These are phyloP conservation scores for Mortierella hygrophila DNA, from an alignment of 192 early-diverging fungal species.

Conservation along the genomic window DNA sequence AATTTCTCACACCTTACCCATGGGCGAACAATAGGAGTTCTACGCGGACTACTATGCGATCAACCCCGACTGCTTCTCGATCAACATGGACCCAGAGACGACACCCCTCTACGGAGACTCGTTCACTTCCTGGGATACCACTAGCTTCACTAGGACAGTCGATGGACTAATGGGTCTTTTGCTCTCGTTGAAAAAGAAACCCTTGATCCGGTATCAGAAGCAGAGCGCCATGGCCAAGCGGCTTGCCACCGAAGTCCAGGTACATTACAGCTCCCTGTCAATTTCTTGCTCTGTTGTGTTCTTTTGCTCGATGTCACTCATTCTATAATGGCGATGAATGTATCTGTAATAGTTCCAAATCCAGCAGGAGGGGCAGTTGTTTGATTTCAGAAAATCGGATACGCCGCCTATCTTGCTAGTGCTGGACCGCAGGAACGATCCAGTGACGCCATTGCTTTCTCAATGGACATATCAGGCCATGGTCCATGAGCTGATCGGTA, in stretches of 20 bases:
- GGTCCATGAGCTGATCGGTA: conserved; percentile 96
- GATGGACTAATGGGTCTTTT: conserved; percentile 85
- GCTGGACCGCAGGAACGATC: conserved; percentile 95
- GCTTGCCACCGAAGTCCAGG: conserved; percentile 84
- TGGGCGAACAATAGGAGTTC: conserved; percentile 73
- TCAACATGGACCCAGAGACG: conserved; percentile 73
- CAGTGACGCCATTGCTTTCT: conserved; percentile 91
- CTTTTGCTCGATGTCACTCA: neutral
- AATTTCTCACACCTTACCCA: neutral
- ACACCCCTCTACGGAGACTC: conserved; percentile 81
- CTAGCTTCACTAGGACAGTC: conserved; percentile 79
- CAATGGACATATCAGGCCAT: conserved; percentile 99
- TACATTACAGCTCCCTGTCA: conserved; percentile 38
- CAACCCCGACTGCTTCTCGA: conserved; percentile 85
- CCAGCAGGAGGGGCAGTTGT: conserved; percentile 78
- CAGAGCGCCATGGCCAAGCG: conserved; percentile 85
- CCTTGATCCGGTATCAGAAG: conserved; percentile 90
- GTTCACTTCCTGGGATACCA: conserved; percentile 80
- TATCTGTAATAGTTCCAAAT: conserved; percentile 74
- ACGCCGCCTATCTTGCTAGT: conserved; percentile 91
- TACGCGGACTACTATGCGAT: conserved; percentile 93
- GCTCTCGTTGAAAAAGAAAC: conserved; percentile 92
- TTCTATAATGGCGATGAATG: neutral
- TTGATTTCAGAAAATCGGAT: conserved; percentile 83
- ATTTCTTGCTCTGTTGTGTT: neutral